Conservation (phyloP, 2,329 filamentous ascomycete species). For the Myriosclerotinia scirpicola region DNA sequence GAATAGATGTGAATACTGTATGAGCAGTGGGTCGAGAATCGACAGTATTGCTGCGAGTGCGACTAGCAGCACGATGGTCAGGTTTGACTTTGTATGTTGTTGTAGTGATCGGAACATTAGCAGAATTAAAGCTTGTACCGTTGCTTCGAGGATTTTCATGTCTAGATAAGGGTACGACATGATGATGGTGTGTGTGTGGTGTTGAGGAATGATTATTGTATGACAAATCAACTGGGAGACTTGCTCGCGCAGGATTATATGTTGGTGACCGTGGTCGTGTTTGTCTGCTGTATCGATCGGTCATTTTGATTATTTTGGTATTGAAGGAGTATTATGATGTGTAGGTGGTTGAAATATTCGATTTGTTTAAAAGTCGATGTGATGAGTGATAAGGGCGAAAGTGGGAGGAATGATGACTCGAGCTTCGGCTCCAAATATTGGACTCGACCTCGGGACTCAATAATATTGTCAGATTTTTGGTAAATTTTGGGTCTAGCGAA, state of each 20-base stretch:
- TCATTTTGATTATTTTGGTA: slow-evolving; percentile 43
- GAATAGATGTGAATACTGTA: slow-evolving; percentile 54
- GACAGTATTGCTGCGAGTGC: slow-evolving; percentile 50
- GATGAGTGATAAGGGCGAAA: slow-evolving; percentile 7
- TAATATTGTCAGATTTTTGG: slow-evolving; percentile 10
- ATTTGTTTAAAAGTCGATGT: not conserved
- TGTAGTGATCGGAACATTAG: slow-evolving; percentile 46
- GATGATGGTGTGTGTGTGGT: slow-evolving; percentile 47
- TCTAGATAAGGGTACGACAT: slow-evolving; percentile 49
- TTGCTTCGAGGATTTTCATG: slow-evolving; percentile 43
- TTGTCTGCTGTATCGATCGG: slow-evolving; percentile 49
- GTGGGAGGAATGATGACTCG: slow-evolving; percentile 16
- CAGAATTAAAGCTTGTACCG: slow-evolving; percentile 37
- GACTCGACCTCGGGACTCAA: slow-evolving; percentile 8
- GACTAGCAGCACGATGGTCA: slow-evolving; percentile 52
- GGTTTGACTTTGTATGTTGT: slow-evolving; percentile 58
- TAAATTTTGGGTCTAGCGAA: slow-evolving; percentile 4
- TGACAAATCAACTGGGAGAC: slow-evolving; percentile 51
- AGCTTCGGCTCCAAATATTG: not conserved
- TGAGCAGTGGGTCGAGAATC: slow-evolving; percentile 53
- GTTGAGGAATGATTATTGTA: slow-evolving; percentile 17
- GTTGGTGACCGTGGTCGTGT: slow-evolving; percentile 48
- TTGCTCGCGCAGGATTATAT: slow-evolving; percentile 53
- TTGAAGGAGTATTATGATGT: not conserved
- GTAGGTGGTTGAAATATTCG: not conserved